Conservation (phyloP, 495 filamentous ascomycete genomes). For the Penicillium herquei region DNA sequence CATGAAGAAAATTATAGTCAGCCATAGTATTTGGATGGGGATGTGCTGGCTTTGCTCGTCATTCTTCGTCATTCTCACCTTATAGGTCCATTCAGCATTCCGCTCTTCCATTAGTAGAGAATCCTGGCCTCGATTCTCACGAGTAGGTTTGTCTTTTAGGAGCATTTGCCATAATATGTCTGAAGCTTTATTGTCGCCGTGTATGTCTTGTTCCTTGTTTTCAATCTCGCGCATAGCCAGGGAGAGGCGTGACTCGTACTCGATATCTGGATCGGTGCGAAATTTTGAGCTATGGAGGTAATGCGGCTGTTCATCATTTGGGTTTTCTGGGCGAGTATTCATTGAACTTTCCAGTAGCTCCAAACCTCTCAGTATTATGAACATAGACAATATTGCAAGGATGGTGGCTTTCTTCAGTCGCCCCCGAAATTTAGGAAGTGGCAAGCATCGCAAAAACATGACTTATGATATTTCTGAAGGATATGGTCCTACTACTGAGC, state of each 20-base stretch:
- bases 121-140: slow-evolving; percentile 21
- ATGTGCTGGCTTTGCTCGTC: no score
- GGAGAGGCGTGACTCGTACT: slow-evolving; percentile 28
- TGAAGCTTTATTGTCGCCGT: slow-evolving; percentile 8
- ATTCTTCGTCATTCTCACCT: slow-evolving; percentile 15
- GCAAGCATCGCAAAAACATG: not conserved
- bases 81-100: slow-evolving; percentile 35
- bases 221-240: slow-evolving; percentile 30
- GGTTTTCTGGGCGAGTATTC: slow-evolving; percentile 4
- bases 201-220: slow-evolving; percentile 4
- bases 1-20: not conserved
- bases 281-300: slow-evolving; percentile 33
- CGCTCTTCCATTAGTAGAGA: slow-evolving; percentile 28
- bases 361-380: slow-evolving; percentile 5
- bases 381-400: slow-evolving; percentile 1
- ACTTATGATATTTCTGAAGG: not conserved
- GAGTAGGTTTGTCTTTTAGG: slow-evolving; percentile 10
- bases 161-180: slow-evolving; percentile 40
- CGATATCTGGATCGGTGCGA: slow-evolving; percentile 27
- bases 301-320: slow-evolving; percentile 19
- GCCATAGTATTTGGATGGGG: not conserved
- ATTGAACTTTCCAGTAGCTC: slow-evolving; percentile 1
- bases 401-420: not conserved
- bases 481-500: no score
- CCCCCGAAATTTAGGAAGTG: not conserved